Base-by-base conservation (phyloP, 805 yeast species). In the Kuraishia capsulata region DNA sequence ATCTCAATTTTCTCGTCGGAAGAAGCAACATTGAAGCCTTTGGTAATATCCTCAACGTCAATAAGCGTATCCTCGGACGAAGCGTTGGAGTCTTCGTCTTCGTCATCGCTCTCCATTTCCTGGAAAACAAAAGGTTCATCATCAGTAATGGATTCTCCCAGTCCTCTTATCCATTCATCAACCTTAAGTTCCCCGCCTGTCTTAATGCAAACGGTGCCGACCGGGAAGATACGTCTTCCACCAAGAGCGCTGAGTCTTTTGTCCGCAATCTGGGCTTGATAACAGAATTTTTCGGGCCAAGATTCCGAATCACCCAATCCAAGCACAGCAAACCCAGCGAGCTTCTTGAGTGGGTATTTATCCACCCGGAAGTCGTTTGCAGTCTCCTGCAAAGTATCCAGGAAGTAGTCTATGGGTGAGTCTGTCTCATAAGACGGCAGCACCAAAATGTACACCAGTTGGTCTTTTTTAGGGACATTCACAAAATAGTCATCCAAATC, bases 341-440 rank as follows among this genome's bases (percentile, higher is more conserved):
- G 56, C 30, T 68, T 59, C 23, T 73, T 64, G 49, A 88, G 62
- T 3, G 96, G 96, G 46, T 75, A 78, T 44, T 84, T 84, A 52
- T 87, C 95, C 25, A 88, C 73, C 47, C 96, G 69, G 62, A 86
- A 86, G 56, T 88, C 97, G 44, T 81, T 80, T 43, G 75, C 75
- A 2, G 94, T 86, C 39, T 88, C 96, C 44, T 75, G 69, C 46
- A 88, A 64, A 33, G 84, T 78, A 49, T 85, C 94, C 40, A 88
- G 62, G 56, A 87, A 86, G 53, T 77, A 89, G 57, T 88, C 97
- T 24, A 89, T 69, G 11, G 97, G 96, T 1, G 94, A 84, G 56
- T 88, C 97, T 0, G 89, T 83, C 46, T 87, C 96, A 53, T 88
- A 88, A 0, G 96, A 86, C 2, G 97, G 97, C 24, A 88, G 64